Conservation (phyloP, 345 rosid genomes). For the Syzygium grande region DNA sequence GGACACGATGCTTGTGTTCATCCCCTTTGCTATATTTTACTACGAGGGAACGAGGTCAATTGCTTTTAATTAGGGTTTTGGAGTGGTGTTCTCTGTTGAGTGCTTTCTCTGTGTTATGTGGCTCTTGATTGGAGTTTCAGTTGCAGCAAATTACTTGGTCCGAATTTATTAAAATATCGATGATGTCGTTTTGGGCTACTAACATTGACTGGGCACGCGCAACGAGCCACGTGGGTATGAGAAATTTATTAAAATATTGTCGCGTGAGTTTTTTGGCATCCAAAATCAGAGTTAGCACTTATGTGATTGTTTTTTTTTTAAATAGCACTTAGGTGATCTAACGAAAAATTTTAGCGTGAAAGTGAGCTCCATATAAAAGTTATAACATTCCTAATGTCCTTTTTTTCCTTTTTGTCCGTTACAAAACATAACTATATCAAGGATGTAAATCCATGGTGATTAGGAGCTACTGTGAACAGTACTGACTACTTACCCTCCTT, state of each 20-base stretch:
- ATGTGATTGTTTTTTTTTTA: no score
- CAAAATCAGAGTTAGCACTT: no score
- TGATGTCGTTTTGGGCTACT: neutral
- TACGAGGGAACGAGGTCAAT: conserved; percentile 92
- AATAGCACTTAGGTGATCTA: no score
- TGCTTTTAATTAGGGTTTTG: conserved; percentile 23
- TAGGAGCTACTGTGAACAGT: neutral
- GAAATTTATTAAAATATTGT: no score
- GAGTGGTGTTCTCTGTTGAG: neutral
- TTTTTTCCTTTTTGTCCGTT: neutral
- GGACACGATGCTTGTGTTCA: conserved; percentile 78
- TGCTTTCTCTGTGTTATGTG: neutral
- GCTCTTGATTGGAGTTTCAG: neutral
- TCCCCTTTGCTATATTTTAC: conserved; percentile 94
- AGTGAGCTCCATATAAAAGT: no score
- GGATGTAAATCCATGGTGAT: neutral
- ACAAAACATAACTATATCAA: neutral
- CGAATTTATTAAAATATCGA: neutral
- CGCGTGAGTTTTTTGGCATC: no score
- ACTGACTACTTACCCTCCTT: neutral
- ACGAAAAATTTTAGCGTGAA: no score
- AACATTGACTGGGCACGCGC: neutral
- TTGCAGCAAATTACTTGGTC: conserved; percentile 18
- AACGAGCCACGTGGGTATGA: neutral
- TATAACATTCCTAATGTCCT: no score